Base-by-base conservation (phyloP, 352 stramenopile genomes). In the Achlya hypogyna region DNA sequence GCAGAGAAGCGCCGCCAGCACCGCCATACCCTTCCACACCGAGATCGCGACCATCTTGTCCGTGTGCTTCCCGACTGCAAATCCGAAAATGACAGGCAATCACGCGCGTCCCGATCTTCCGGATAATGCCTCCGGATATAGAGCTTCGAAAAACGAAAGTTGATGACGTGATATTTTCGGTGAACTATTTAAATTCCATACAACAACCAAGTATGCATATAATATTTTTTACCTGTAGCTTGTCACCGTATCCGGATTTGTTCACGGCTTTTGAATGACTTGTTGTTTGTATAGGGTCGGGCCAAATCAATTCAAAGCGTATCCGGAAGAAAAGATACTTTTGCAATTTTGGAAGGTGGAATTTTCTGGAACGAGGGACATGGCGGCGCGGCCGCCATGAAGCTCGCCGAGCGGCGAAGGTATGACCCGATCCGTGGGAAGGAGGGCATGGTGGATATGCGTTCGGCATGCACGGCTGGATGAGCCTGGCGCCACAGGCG, bases 1-100 rank as follows among this genome's bases (percentile, higher is more conserved):
- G 68, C 69, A 74, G 34, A 86, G 49, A 31, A 73, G 72, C 20
- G 79, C 65, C 25, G 62, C 62, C 47, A 77, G 65, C 28, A 86
- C 35, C 42, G 86, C 69, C 52, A 82, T 70, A 62, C 80, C 52
- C 51, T 64, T 64, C 54, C 54, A 64, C 4, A 52, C 20, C 23
- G 54, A 53, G 5, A 34, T 14, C 16, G 38, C 35, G 8, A 22
- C 47, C 35, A 53, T 49, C 9, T 32, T 32, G 53, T 28, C 49
- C 53, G 9, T 34, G 28, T 51, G n/a, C n/a, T n/a, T n/a, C n/a
- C n/a, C 9, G 53, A 10, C 9, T 35, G 54, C 54, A 64, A 64
- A 64, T 35, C 27, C n/a, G 40, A 64, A 64, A 64, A 45, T 64
- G 40, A 52, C 28, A 14, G 27, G 0, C 22, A 16, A 14, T 47